phyloP scores from a whole-genome alignment of 768 basidiomycete genomes.

The Termitomyces eurrhizus region DNA sequence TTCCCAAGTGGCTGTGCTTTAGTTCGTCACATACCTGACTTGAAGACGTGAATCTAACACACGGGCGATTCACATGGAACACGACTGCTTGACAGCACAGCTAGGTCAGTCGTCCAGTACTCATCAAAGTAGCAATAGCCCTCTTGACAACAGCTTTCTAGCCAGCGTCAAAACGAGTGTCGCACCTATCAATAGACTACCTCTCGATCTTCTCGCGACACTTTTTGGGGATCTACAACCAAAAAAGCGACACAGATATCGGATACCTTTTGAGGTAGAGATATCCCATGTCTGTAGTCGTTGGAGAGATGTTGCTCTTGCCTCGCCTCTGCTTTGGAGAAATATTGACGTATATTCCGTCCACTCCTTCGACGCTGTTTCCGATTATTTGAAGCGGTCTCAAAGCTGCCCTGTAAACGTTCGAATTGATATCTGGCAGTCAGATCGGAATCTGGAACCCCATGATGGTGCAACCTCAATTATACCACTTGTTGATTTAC shows the following conservation, averaged over 20 bases:
- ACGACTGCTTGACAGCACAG: background rate
- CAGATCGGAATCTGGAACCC: slow-evolving; percentile 16
- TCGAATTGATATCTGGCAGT: slow-evolving; percentile 26
- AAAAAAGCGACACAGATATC: slow-evolving; percentile 17
- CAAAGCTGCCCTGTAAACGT: slow-evolving; percentile 24
- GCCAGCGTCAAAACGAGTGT: background rate
- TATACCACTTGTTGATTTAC: slow-evolving; percentile 16
- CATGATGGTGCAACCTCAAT: slow-evolving; percentile 5
- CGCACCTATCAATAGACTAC: slow-evolving; percentile 17
- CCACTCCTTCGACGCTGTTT: slow-evolving; percentile 20
- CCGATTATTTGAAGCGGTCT: slow-evolving; percentile 28
- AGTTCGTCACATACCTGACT: background rate
- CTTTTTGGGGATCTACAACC: slow-evolving; percentile 25
- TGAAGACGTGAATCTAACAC: no score
- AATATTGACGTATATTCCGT: slow-evolving; percentile 28
- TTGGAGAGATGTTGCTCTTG: slow-evolving; percentile 36
- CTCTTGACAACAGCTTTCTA: background rate
- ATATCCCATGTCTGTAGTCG: slow-evolving; percentile 38
- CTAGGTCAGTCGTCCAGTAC: background rate
- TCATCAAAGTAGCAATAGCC: background rate
- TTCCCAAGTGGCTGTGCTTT: background rate
- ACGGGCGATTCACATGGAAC: background rate
- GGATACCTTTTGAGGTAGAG: slow-evolving; percentile 31
- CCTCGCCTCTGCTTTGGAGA: slow-evolving; percentile 36
- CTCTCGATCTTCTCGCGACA: slow-evolving; percentile 27